Evolutionary conservation across 371 early-diverging fungal genomes (phyloP), one percentile per base, ranked within the genome.

Genomic region (Apophysomyces trapeziformis): DNA sequence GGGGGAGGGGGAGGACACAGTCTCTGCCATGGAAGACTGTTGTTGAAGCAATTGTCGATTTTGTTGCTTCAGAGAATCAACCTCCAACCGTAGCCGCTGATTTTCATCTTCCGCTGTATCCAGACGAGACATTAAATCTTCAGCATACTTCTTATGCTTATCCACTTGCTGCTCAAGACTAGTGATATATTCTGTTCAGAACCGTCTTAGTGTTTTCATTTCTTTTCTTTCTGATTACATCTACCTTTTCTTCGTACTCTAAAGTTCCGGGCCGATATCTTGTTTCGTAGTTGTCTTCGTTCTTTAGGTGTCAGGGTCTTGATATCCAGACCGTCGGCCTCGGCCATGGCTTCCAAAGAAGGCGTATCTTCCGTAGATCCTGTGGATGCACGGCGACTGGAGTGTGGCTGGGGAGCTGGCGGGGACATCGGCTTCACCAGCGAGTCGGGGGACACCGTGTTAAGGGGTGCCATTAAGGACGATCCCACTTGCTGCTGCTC

Each of bases 221-320:
- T 16, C 14, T 36, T 59, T 38, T 4, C 41, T 41, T 5, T 38
- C 2, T 4, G 6, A 13, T 6, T 9, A 32, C 32, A 16, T 18
- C 73, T 83, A 90, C 91, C 92, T 81, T 94, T 94, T 76, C 93
- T 82, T 41, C 94, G 84, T 41, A 89, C 87, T 56, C 95, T 85
- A 72, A 94, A 94, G 68, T 91, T 92, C 63, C 95, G 78, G 7
- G 95, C 95, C 7, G 92, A 92, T 44, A 93, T 88, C 68, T 93
- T 93, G 81, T 94, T 94, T n/a, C 93, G 81, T 61, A 93, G 66
- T 69, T 92, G 93, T 35, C 93, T 78, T n/a, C 92, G 81, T 71
- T 94, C 93, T 68, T 91, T 92, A 5, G 91, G 77, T 0, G 87
- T 78, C 74, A 92, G 76, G 47, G 78, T 79, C 62, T 84, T 85